Percentiles rank a stretch among this genome's conserved stretches.
Conservation (phyloP, 2,329 filamentous ascomycete genomes). For the Nemania serpens region DNA sequence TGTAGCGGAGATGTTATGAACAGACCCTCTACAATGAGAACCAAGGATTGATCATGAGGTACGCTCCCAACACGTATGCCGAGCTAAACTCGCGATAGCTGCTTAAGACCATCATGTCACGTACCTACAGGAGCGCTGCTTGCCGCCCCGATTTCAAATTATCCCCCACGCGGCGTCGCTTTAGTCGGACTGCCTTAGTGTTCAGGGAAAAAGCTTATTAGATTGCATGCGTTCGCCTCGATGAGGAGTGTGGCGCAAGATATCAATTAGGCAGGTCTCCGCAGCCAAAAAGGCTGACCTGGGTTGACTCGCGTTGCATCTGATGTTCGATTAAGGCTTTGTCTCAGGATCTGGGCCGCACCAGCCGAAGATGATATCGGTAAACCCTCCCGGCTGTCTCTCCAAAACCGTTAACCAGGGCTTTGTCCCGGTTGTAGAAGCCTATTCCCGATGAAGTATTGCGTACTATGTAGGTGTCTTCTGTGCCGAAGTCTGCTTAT, state of each 20-base stretch:
- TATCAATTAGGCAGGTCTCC: constrained; percentile 19
- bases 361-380: constrained; percentile 16
- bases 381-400: constrained; percentile 2
- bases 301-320: constrained; percentile 10
- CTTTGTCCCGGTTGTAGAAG: background rate
- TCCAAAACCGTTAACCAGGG: background rate
- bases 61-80: background rate
- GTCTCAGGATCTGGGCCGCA: background rate
- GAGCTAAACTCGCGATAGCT: background rate
- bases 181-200: constrained; percentile 17
- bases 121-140: background rate
- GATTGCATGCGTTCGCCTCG: constrained; percentile 6
- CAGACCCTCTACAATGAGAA: background rate
- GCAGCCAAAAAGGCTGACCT: background rate
- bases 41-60: background rate
- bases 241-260: constrained; percentile 5
- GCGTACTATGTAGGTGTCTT: too few relatives aligned
- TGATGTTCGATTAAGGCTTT: constrained; percentile 4
- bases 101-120: background rate
- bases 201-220: constrained; percentile 9
- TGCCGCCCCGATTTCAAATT: constrained; percentile 14
- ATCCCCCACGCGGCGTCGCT: constrained; percentile 7
- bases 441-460: constrained; percentile 7
- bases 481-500: constrained; percentile 15
- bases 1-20: background rate